Base-by-base conservation (phyloP, 306 rosid species). In the Cicer yamashitae region DNA sequence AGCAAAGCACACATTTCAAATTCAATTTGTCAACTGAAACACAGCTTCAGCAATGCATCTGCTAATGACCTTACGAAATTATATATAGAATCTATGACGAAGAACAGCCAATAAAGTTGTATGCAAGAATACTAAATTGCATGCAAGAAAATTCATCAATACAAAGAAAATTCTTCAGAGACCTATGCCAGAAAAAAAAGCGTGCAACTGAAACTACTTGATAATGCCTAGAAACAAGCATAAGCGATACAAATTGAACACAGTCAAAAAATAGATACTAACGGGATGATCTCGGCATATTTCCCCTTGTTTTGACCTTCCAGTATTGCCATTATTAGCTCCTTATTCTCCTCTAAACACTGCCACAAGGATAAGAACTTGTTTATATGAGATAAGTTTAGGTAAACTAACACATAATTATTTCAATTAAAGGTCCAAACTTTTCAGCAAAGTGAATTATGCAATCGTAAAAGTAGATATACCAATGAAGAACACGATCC, bases 291-390 rank as follows among this genome's bases (percentile, higher is more conserved):
- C 14, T 86, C 91, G 8, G 68, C 22, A 12, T 52, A 60, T 52
- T 74, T 86, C 67, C 88, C 90, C 70, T 46, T 58, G n/a, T 75
- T 89, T 74, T 84, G 87, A 20, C 68, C 17, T 48, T 84, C 88
- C 82, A 89, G 4, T 76, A 82, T 77, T 44, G 82, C 68, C 66
- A 84, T 45, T 67, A 89, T 84, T 84, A 89, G 70, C 65, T 86
- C 84, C 77, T 70, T 53, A 60, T 87, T 89, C 83, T 89, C 89
- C 66, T 84, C 90, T 83, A 89, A 67, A 75, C 63, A 86, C 90
- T 89, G 82, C 82, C 71, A 69, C 74, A 86, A 80, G 67, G 7
- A 82, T 64, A 82, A 81, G 6, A 81, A 58, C 22, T 63, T 15
- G 44, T 17, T 30, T 7, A 25, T 7, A 39, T 17, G 56, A 70